Evolutionary conservation across 2,329 filamentous ascomycete species (phyloP).

Genomic region (Fusarium albosuccineum): DNA sequence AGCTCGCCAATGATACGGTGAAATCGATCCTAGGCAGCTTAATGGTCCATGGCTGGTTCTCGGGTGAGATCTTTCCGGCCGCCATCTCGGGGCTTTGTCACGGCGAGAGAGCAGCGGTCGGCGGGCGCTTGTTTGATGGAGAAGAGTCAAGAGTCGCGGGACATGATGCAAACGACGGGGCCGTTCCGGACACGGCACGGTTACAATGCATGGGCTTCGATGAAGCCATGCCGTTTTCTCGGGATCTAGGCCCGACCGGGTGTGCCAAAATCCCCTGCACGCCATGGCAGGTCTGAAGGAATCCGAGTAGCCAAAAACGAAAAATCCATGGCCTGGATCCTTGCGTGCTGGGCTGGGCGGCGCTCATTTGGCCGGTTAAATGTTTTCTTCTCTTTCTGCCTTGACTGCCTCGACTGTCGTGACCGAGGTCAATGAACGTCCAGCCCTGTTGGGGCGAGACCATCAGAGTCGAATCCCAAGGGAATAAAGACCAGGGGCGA

Average conservation of each 20-base stretch:
- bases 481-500: slow-evolving; percentile 25
- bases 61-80: slow-evolving; percentile 21
- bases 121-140: slow-evolving; percentile 34
- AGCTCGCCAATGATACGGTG: not conserved
- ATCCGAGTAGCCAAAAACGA: slow-evolving; percentile 7
- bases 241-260: slow-evolving; percentile 9
- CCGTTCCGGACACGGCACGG: slow-evolving; percentile 2
- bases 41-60: slow-evolving; percentile 8
- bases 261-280: slow-evolving; percentile 13
- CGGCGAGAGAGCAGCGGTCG: slow-evolving; percentile 16
- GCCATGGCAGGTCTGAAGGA: slow-evolving; percentile 15
- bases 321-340: slow-evolving; percentile 21
- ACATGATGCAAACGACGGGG: slow-evolving; percentile 9
- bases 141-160: slow-evolving; percentile 16
- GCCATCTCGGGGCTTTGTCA: slow-evolving; percentile 29
- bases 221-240: slow-evolving; percentile 5
- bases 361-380: slow-evolving; percentile 42
- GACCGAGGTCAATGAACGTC: slow-evolving; percentile 14
- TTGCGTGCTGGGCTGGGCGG: slow-evolving; percentile 10
- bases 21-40: not conserved
- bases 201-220: slow-evolving; percentile 5
- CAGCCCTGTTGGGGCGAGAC: not conserved
- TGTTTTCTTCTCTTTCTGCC: slow-evolving; percentile 11
- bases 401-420: slow-evolving; percentile 16
- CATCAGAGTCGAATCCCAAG: slow-evolving; percentile 13